These are phyloP conservation scores for Lecanosticta acicola DNA, from an alignment of 2,329 filamentous ascomycete genomes.

Conservation along the genomic window DNA sequence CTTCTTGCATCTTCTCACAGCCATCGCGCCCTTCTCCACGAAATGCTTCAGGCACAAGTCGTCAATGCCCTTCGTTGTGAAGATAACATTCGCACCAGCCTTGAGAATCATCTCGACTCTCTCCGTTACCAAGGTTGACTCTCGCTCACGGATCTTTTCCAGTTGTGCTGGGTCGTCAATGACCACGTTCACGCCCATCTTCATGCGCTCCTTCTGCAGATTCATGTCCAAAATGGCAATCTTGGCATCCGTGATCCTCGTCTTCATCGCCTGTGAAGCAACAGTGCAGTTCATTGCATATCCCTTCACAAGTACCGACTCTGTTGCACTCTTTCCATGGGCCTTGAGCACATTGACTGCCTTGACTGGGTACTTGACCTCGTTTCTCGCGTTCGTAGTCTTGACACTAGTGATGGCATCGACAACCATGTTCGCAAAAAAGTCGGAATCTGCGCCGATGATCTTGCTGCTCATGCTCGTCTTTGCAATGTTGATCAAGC, in stretches of 20 bases:
- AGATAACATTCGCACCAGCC: conserved; percentile 88
- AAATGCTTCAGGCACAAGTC: conserved; percentile 93
- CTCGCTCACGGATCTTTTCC: conserved; percentile 91
- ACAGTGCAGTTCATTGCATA: conserved; percentile 99
- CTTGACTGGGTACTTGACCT: conserved; percentile 96
- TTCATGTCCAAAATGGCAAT: conserved; percentile 98
- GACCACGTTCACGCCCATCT: conserved; percentile 96
- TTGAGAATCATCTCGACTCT: conserved; percentile 96
- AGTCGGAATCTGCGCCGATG: conserved; percentile 90
- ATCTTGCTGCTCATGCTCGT: conserved; percentile 99
- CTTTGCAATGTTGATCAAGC: conserved; percentile 89
- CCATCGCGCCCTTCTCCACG: conserved; percentile 91
- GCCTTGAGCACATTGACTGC: conserved; percentile 98
- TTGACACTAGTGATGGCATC: conserved; percentile 95
- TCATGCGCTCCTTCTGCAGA: conserved; percentile 98
- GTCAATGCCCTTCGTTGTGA: conserved; percentile 98
- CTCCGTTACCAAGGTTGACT: conserved; percentile 89
- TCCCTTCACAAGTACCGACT: conserved; percentile 88
- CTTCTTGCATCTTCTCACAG: conserved; percentile 94
- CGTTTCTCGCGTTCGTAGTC: conserved; percentile 80
- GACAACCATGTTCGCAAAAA: conserved; percentile 96
- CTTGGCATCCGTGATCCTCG: conserved; percentile 84
- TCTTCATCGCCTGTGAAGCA: conserved; percentile 96
- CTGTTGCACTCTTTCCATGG: conserved; percentile 84
- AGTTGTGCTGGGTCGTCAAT: conserved; percentile 95